Evolutionary conservation across 2,329 filamentous ascomycete genomes (phyloP), one percentile per base, ranked within the genome.

Genomic region (Proliferodiscus dingleyae): DNA sequence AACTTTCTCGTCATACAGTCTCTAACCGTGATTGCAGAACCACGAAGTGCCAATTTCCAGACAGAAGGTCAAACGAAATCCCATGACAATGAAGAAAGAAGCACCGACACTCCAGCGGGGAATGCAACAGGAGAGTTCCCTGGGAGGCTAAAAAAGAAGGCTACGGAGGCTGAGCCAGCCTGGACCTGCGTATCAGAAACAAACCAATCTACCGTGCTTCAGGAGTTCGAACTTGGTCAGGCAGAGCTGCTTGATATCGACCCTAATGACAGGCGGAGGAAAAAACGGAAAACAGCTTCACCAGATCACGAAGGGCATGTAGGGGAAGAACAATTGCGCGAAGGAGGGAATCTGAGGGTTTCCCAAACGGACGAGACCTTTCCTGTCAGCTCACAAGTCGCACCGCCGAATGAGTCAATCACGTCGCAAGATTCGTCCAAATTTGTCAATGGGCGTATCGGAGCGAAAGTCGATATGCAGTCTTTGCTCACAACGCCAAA

Each of bases 241-340:
- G 47, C 52, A 37, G 57, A 57, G 16, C 24, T 58, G 3, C 39
- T 58, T 5, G 60, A 68, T 37, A 51, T 61, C 3, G 60, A 63
- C 39, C 51, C 46, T 13, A 62, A 61, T 16, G 55, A 63, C 24
- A 57, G 59, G 26, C 62, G 65, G 41, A 65, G 62, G 41, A 77
- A 77, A 53, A 67, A 73, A 43, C 65, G 61, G 43, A 72, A 69
- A 52, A 69, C 65, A n/a, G 59, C 65, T 15, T 50, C 63, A 0
- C 46, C 53, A 5, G 57, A 63, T 47, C 50, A 43, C 15, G 51
- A 59, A 9, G 45, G 36, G 37, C 9, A 22, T 2, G 13, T 8
- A 10, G 37, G 11, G 19, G 11, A n/a, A 26, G 43, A n/a, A 37
- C n/a, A 45, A 52, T 37, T 34, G 43, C 37, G 36, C 11, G 41